phyloP scores from a whole-genome alignment of 1,139 yeast species.

The Yamadazyma dendronema region DNA sequence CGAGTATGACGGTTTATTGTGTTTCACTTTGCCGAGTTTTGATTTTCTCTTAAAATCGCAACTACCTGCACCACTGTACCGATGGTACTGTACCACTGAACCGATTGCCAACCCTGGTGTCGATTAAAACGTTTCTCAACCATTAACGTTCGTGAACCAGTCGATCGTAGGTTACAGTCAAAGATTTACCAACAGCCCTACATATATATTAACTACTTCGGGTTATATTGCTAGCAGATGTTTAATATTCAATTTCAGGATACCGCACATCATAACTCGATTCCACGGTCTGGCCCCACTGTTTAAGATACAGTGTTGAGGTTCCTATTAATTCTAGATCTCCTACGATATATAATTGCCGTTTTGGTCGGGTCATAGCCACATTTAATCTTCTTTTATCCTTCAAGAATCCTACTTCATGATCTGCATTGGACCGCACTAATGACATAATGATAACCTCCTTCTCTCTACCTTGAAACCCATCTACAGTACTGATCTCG shows the following conservation, averaged over 20 bases:
- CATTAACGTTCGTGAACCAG: no score
- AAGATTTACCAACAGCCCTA: no score
- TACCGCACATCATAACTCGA: constrained; percentile 60
- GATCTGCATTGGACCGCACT: constrained; percentile 45
- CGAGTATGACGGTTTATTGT: no score
- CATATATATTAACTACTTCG: background rate
- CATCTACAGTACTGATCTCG: constrained; percentile 48
- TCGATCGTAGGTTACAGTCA: no score
- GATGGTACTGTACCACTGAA: no score
- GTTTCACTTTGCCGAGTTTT: no score
- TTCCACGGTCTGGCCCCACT: constrained; percentile 75
- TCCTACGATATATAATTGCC: constrained; percentile 84
- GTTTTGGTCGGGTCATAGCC: constrained; percentile 86
- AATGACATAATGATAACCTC: constrained; percentile 66
- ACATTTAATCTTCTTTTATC: constrained; percentile 79
- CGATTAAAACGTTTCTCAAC: no score
- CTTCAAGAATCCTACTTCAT: constrained; percentile 72
- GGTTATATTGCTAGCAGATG: constrained; percentile 1
- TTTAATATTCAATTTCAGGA: constrained; percentile 43
- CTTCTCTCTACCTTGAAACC: constrained; percentile 65
- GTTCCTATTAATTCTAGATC: constrained; percentile 63
- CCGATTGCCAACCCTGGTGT: no score
- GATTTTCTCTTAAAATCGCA: no score
- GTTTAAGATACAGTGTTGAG: constrained; percentile 48
- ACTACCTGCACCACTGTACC: no score